These are phyloP conservation scores for Immersiporthe knoxdaviesiana DNA, from an alignment of 2,329 filamentous ascomycete genomes.

Conservation along the genomic window DNA sequence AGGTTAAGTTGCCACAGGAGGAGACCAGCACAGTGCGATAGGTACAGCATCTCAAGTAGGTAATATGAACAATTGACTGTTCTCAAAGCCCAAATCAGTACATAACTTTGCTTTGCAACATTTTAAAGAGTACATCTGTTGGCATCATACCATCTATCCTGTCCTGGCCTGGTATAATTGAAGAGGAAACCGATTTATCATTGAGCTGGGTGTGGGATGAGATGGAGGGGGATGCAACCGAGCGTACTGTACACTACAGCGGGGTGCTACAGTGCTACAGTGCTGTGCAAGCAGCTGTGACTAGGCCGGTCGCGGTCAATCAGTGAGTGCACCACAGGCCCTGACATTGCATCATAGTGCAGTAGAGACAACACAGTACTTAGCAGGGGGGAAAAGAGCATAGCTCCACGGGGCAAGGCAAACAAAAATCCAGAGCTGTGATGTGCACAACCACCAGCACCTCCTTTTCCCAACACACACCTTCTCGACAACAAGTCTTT, in stretches of 20 bases:
- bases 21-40: not conserved
- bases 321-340: not conserved
- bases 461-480: not conserved
- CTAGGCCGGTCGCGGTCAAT: not conserved
- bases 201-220: too few relatives aligned
- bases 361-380: not conserved
- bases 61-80: not conserved
- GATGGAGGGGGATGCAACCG: too few relatives aligned
- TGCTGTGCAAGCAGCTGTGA: not conserved
- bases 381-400: not conserved
- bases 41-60: not conserved
- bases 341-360: slow-evolving; percentile 5
- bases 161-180: too few relatives aligned
- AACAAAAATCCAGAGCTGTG: not conserved
- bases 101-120: not conserved
- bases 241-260: not conserved
- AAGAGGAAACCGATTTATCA: too few relatives aligned
- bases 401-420: slow-evolving; percentile 1
- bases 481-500: not conserved
- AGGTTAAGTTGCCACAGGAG: not conserved
- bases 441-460: not conserved
- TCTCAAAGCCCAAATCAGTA: not conserved
- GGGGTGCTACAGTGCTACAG: not conserved
- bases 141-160: too few relatives aligned
- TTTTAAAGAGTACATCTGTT: too few relatives aligned